These are phyloP conservation scores for Conidiobolus incongruus DNA, from an alignment of 371 early-diverging fungal species.

Conservation along the genomic window DNA sequence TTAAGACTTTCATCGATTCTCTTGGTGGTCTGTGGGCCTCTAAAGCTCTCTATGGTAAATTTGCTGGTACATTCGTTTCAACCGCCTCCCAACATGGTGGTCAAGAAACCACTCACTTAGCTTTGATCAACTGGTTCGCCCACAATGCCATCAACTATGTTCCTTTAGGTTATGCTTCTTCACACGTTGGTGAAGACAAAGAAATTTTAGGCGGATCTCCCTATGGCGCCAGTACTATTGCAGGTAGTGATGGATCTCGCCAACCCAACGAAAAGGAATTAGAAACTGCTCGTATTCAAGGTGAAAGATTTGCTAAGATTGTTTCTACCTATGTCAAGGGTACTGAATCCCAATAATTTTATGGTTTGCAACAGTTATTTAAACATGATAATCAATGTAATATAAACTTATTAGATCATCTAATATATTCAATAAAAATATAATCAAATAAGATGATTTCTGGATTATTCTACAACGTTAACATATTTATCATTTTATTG, in stretches of 20 bases:
- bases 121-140: slow-evolving; percentile 36
- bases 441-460: too few species aligned
- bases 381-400: too few species aligned
- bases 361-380: too few species aligned
- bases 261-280: slow-evolving; percentile 34
- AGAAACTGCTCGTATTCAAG: slow-evolving; percentile 34
- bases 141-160: slow-evolving; percentile 69
- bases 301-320: slow-evolving; percentile 32
- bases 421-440: too few species aligned
- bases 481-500: too few species aligned
- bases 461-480: too few species aligned
- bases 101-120: slow-evolving; percentile 50
- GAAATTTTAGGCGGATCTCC: slow-evolving; percentile 44
- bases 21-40: slow-evolving; percentile 49
- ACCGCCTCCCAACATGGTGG: slow-evolving; percentile 55
- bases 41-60: slow-evolving; percentile 39
- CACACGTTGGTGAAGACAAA: slow-evolving; percentile 19
- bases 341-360: too few species aligned
- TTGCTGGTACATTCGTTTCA: slow-evolving; percentile 45
- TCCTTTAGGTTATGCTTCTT: slow-evolving; percentile 36
- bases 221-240: slow-evolving; percentile 16
- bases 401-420: too few species aligned
- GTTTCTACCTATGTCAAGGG: slow-evolving; percentile 6
- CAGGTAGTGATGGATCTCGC: slow-evolving; percentile 35
- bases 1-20: slow-evolving; percentile 43